A percentile compares a stretch with the other conserved stretches of the same genome.
These are phyloP conservation scores for Exophiala viscosa DNA, from an alignment of 2,329 filamentous ascomycete species.

Conservation along the genomic window DNA sequence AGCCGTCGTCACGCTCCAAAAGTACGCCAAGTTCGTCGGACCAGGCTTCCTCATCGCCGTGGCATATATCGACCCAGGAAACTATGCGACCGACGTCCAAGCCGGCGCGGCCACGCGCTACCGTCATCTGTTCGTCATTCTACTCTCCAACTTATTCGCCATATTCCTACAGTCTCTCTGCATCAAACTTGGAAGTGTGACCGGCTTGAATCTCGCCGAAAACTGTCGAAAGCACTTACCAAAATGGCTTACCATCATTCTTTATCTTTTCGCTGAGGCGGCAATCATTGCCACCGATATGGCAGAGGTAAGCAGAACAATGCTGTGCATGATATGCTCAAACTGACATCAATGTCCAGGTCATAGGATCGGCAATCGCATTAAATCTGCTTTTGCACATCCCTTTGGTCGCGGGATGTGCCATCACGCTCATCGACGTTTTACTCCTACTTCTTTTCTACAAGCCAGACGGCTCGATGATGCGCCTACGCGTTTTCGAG, in stretches of 20 bases:
- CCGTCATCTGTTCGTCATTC: conserved; percentile 45
- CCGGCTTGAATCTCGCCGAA: conserved; percentile 63
- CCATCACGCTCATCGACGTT: conserved; percentile 55
- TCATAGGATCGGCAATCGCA: conserved; percentile 56
- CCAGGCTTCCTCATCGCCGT: conserved; percentile 49
- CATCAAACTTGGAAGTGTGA: conserved; percentile 65
- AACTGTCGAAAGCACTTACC: conserved; percentile 64
- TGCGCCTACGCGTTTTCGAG: conserved; percentile 51
- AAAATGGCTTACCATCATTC: conserved; percentile 58
- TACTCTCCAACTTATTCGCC: conserved; percentile 48
- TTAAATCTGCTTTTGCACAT: conserved; percentile 53
- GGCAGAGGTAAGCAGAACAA: conserved; percentile 52
- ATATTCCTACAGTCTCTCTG: conserved; percentile 48
- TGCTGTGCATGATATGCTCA: not conserved
- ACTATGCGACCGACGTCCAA: conserved; percentile 49
- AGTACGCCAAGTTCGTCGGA: conserved; percentile 45
- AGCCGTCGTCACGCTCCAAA: conserved; percentile 30
- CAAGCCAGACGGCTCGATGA: conserved; percentile 50
- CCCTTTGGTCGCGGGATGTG: conserved; percentile 54
- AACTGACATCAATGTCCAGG: conserved; percentile 33
- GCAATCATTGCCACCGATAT: conserved; percentile 71
- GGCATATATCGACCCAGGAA: conserved; percentile 50
- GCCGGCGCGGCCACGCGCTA: conserved; percentile 45
- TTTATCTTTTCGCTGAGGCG: conserved; percentile 62
- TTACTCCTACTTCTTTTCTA: conserved; percentile 57